Conservation (phyloP, 495 filamentous ascomycete genomes). For the Penicillium cinerascens region DNA sequence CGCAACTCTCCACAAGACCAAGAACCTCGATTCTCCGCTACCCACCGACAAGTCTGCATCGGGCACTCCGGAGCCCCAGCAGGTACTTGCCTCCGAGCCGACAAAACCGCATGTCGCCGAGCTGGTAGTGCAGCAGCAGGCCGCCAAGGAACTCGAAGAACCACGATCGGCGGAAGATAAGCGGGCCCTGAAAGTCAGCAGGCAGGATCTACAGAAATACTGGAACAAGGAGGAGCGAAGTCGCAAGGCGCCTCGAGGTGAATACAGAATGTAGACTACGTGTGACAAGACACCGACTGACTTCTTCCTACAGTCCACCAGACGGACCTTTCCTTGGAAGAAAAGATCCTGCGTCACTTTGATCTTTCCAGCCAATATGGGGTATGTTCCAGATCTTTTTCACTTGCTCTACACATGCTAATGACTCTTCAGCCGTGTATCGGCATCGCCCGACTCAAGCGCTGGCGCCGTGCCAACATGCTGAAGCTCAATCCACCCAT, state of each 20-base stretch:
- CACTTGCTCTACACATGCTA: constrained; percentile 5
- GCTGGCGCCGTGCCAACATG: constrained; percentile 81
- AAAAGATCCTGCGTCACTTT: constrained; percentile 85
- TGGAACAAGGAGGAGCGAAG: constrained; percentile 65
- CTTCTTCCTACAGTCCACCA: constrained; percentile 60
- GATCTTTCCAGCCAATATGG: constrained; percentile 87
- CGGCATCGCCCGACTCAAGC: constrained; percentile 73
- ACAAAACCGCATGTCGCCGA: constrained; percentile 47
- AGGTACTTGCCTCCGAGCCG: constrained; percentile 17
- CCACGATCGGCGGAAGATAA: constrained; percentile 48
- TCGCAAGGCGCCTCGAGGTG: constrained; percentile 51
- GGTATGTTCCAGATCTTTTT: constrained; percentile 52
- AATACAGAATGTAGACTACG: constrained; percentile 2
- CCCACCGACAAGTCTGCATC: constrained; percentile 35
- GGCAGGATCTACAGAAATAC: constrained; percentile 64
- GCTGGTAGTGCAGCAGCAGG: constrained; percentile 42
- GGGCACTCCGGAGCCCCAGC: constrained; percentile 27
- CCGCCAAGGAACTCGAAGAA: constrained; percentile 38
- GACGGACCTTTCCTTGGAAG: constrained; percentile 61
- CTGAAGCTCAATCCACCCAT: constrained; percentile 81
- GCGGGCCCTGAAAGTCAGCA: constrained; percentile 56
- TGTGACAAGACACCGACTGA: constrained; percentile 1
- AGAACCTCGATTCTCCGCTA: constrained; percentile 33
- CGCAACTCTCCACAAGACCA: constrained; percentile 46
- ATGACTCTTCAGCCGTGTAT: constrained; percentile 68